These are phyloP conservation scores for Rhodotorula graminis DNA, from an alignment of 768 basidiomycete species.

Conservation along the genomic window DNA sequence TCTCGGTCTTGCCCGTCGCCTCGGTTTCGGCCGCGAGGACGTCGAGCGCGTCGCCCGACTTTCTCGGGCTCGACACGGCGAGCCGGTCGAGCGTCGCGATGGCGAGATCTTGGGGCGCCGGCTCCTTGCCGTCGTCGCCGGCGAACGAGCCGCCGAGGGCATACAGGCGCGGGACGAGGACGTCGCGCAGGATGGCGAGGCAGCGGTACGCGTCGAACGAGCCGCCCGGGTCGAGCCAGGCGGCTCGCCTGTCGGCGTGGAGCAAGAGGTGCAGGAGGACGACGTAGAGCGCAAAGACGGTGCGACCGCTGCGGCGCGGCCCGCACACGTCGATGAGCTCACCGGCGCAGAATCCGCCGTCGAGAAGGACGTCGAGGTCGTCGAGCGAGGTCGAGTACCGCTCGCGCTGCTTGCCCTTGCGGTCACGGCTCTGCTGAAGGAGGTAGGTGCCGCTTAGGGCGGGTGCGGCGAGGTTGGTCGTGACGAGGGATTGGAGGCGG, in stretches of 20 bases:
- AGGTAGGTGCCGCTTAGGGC: background rate
- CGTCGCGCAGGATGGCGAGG: conserved; percentile 16
- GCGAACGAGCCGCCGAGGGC: background rate
- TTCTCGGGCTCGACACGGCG: conserved; percentile 4
- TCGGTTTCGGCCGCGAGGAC: background rate
- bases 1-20: background rate
- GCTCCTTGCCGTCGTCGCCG: background rate
- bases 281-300: conserved; percentile 11
- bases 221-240: conserved; percentile 19
- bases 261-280: conserved; percentile 10
- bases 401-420: background rate
- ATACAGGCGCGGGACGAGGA: conserved; percentile 12
- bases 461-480: background rate
- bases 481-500: background rate
- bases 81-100: conserved; percentile 20
- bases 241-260: background rate
- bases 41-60: conserved; percentile 21
- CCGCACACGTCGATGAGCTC: conserved; percentile 14
- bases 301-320: background rate
- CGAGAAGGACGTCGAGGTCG: conserved; percentile 15
- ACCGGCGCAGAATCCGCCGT: conserved; percentile 2
- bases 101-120: background rate
- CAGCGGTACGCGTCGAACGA: conserved; percentile 24
- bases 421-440: background rate
- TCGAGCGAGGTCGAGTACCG: conserved; percentile 3